phyloP scores from a whole-genome alignment of 176 grass and related monocot species.

The Hyparrhenia diplandra region DNA sequence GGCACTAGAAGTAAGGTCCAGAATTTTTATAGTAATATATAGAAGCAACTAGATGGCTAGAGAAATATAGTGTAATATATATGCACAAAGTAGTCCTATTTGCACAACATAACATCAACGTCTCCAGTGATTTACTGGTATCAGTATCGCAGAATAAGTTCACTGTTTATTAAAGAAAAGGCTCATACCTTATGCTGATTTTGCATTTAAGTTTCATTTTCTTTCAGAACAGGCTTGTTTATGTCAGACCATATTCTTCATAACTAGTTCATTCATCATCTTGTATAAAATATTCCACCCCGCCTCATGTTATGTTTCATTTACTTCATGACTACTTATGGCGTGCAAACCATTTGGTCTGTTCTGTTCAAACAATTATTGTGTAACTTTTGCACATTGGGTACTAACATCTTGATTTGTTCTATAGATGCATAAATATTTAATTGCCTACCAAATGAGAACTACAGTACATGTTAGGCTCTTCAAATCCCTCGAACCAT shows the following conservation, averaged over 20 bases:
- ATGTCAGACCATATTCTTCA: background rate
- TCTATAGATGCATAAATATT: background rate
- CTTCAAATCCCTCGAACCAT: background rate
- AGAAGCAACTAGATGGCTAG: background rate
- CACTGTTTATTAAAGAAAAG: background rate
- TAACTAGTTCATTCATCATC: background rate
- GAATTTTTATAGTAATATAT: background rate
- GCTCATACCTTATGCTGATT: background rate
- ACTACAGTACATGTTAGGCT: background rate
- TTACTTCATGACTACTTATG: background rate
- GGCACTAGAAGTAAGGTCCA: background rate
- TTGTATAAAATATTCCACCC: background rate
- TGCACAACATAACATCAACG: background rate
- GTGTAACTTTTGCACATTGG: background rate
- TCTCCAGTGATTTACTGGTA: background rate
- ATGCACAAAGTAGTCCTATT: background rate
- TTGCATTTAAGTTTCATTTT: background rate
- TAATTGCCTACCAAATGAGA: background rate
- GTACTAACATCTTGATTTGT: background rate
- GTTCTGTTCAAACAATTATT: background rate
- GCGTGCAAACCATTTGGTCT: background rate
- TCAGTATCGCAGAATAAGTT: background rate
- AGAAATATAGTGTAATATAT: background rate
- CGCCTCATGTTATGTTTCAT: background rate
- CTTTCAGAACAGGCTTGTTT: background rate